Base-by-base conservation (phyloP, 805 yeast genomes). In the Ogataea thermomethanolica region DNA sequence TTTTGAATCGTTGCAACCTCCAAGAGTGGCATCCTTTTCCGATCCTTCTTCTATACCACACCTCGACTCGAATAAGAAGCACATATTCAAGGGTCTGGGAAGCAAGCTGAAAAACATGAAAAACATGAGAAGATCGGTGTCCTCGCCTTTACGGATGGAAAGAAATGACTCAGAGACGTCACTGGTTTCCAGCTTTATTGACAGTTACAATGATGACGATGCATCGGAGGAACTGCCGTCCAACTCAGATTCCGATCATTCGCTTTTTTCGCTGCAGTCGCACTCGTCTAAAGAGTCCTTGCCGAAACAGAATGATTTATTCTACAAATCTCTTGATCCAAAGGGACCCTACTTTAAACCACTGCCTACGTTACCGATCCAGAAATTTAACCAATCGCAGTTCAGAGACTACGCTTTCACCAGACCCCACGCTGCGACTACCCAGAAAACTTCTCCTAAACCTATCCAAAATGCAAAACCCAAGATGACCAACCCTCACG, bases 341-440 rank as follows among this genome's bases (percentile, higher is more conserved):
- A 26, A 14, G 6, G 13, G 8, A 7, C 11, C 20, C n/a, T 29
- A 33, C 12, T 37, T 38, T 20, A 51, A 41, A 14, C 47, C 51
- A n/a, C 39, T 51, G 8, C 58, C 59, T 10, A 36, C 48, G 10
- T 33, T 53, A 13, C 61, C 64, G 2, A 51, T 54, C 5, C 55
- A 52, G 36, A 24, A 37, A 1, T 26, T 56, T 7, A 45, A 48
- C 20, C 63, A 60, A 32, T 39, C 44, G 14, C 43, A 46, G 17
- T 37, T 50, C 14, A 44, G 61, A 33, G 51, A 52, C 24, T 59
- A 58, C 39, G 26, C 24, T 36, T 8, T 14, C 24, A 11, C 28
- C 13, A 7, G 8, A n/a, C 23, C 24, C 8, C n/a, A 15, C 14
- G 15, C 25, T 5, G 9, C 11, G 23, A 11, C 14, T 20, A 4